Conservation (phyloP, 1,284 basidiomycete species). For the Melampsora larici-populina region DNA sequence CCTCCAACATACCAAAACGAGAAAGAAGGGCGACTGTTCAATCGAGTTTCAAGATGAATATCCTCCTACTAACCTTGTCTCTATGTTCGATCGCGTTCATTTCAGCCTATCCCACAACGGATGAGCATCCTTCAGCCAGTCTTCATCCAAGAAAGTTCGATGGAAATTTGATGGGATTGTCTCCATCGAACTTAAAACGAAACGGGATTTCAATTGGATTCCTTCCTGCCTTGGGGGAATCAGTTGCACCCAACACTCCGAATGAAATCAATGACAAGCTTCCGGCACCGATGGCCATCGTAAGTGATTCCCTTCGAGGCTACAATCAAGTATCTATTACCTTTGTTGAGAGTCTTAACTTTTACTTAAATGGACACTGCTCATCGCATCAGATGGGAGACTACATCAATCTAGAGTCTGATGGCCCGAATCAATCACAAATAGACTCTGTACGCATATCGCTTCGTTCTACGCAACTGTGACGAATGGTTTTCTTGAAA, state of each 20-base stretch:
- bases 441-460: conserved; percentile 17
- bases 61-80: not conserved
- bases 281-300: conserved; percentile 31
- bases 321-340: not conserved
- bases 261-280: conserved; percentile 26
- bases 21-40: not conserved
- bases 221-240: conserved; percentile 23
- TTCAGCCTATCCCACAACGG: not conserved
- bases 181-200: conserved; percentile 15
- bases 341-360: too few species aligned
- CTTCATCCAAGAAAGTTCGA: not conserved
- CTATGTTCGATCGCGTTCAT: not conserved
- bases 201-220: conserved; percentile 39
- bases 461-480: not conserved
- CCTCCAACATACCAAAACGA: too few species aligned
- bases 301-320: conserved; percentile 4
- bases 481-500: not conserved
- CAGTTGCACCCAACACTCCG: conserved; percentile 28
- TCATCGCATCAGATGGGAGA: conserved; percentile 17
- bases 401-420: conserved; percentile 26
- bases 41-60: not conserved
- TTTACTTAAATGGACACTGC: too few species aligned
- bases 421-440: conserved; percentile 1
- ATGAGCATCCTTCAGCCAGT: not conserved
- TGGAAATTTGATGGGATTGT: conserved; percentile 20